phyloP scores from a whole-genome alignment of 148 eudicot species.

The Oxyria digyna region DNA sequence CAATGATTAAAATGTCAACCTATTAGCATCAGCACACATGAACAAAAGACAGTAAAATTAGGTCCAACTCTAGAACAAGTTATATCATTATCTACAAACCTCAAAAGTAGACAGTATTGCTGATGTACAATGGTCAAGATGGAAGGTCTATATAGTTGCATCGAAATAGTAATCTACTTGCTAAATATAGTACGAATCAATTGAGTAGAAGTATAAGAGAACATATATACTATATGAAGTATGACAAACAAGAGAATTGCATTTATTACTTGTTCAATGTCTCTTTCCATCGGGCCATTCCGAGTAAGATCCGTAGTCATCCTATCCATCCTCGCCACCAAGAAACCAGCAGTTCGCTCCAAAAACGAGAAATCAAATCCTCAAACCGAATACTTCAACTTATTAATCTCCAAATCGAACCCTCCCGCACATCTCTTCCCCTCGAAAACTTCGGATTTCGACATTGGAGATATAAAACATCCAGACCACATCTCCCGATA shows the following conservation, averaged over 20 bases:
- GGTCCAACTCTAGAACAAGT: conserved; percentile 1
- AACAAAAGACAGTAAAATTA: neutral
- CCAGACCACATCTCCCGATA: neutral
- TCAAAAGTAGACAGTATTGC: neutral
- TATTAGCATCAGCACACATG: neutral
- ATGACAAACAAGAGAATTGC: neutral
- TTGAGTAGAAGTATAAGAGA: neutral
- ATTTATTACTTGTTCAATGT: conserved; percentile 54
- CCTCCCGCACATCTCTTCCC: conserved; percentile 27
- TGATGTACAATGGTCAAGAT: neutral
- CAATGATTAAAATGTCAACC: neutral
- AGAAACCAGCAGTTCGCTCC: neutral
- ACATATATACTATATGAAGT: neutral
- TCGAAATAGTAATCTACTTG: neutral
- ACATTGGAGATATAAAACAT: neutral
- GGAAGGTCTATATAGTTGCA: neutral
- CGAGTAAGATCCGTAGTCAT: conserved; percentile 54
- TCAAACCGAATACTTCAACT: conserved; percentile 10
- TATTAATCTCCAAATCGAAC: conserved; percentile 30
- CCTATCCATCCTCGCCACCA: conserved; percentile 20
- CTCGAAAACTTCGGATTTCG: conserved; percentile 4
- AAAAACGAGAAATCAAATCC: conserved; percentile 9
- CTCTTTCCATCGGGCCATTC: conserved; percentile 47
- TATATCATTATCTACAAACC: neutral
- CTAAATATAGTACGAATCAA: neutral